Evolutionary conservation across 148 eudicot genomes (phyloP), one percentile per base, ranked within the genome.

Genomic region (Amaranthus cruentus): DNA sequence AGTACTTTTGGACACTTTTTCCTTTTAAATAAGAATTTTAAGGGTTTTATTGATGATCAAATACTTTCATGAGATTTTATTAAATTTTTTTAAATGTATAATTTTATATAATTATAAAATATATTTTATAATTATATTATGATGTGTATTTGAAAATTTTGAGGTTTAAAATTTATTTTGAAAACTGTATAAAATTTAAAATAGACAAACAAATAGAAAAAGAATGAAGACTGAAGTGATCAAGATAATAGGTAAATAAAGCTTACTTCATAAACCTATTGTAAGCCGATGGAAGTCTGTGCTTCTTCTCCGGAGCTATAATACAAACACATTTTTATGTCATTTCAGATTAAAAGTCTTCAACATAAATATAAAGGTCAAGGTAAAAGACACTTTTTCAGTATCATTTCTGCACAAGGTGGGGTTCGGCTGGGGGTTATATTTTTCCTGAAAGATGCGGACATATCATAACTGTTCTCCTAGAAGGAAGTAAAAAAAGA

Each of bases 231-330:
- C 10, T 50, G 3, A 21, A 62, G 54, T 52, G 9, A 7, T 50
- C 12, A n/a, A 47, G 46, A 67, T 66, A 11, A 55, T 5, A 21
- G 50, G 4, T 3, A 13, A 62, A 9, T 42, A 46, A 8, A 42
- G 21, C 87, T 65, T 67, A 95, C 98, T 91, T 95, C 98, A 95
- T 95, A 83, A 95, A 95, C 47, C 92, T 88, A 69, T 95, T 95
- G 78, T 95, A 95, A 70, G 98, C 98, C 0, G 98, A 95, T 68
- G 98, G 98, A 58, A 90, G 96, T 81, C 98, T 88, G 76, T 91
- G 97, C 76, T 95, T 95, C 86, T 91, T 95, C 88, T 95, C 98
- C 42, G 98, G 98, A 75, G 98, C 98, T 91, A 88, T 82, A 85
- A 69, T 14, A 21, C 13, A 54, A 62, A 76, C 69, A 56, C 44